Evolutionary conservation across 108 stramenopile genomes (phyloP).

Genomic region (Nitzschia sp.): DNA sequence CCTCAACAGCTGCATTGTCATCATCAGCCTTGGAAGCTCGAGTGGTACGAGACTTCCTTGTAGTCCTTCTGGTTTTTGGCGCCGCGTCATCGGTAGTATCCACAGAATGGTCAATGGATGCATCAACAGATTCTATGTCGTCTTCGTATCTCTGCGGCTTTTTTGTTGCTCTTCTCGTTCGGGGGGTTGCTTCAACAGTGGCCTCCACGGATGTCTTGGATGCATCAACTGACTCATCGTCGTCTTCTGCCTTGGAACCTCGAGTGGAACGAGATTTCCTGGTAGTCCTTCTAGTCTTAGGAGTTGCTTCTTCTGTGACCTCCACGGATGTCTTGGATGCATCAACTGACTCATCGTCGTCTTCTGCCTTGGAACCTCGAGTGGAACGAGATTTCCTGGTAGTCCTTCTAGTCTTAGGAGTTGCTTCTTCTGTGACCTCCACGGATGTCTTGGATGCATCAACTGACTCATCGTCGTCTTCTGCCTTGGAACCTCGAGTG

Average conservation of each 20-base stretch:
- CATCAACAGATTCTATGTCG: background rate
- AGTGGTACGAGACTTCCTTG: background rate
- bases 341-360: background rate
- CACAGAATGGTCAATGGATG: background rate
- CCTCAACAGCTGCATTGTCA: background rate
- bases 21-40: background rate
- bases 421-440: background rate
- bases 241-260: background rate
- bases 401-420: background rate
- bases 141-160: background rate
- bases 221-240: background rate
- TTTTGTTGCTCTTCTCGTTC: background rate
- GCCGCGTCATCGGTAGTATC: too few relatives aligned
- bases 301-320: background rate
- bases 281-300: background rate
- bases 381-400: background rate
- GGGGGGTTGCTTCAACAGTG: too few relatives aligned
- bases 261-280: constrained; percentile 7
- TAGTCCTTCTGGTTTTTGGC: background rate
- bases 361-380: too few relatives aligned
- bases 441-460: background rate
- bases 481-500: background rate
- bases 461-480: background rate
- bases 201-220: too few relatives aligned
- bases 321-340: background rate